phyloP scores from a whole-genome alignment of 1,139 yeast genomes.

The Candida labiduridarum region DNA sequence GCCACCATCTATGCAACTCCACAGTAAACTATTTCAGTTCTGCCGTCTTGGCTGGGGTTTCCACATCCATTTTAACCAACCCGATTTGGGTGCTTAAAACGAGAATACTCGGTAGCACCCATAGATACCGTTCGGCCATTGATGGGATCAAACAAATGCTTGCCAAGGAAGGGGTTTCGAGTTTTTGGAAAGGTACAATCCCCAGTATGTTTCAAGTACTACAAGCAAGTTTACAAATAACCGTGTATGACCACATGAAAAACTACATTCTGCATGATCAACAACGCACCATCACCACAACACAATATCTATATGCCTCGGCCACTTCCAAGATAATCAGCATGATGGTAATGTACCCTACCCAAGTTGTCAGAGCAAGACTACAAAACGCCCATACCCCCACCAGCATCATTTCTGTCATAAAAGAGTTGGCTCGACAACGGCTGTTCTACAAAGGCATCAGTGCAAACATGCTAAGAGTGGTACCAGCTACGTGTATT shows the following conservation, averaged over 20 bases:
- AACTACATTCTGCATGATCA: background rate
- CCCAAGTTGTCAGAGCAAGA: slow-evolving; percentile 79
- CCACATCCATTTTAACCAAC: slow-evolving; percentile 78
- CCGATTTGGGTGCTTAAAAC: slow-evolving; percentile 95
- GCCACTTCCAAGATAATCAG: slow-evolving; percentile 72
- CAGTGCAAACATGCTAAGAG: slow-evolving; percentile 59
- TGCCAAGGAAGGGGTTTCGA: slow-evolving; percentile 62
- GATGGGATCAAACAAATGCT: slow-evolving; percentile 60
- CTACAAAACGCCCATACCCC: slow-evolving; percentile 52
- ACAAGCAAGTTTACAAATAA: slow-evolving; percentile 87
- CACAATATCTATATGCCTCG: slow-evolving; percentile 50
- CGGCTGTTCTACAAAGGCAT: slow-evolving; percentile 79
- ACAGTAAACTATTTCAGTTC: slow-evolving; percentile 38
- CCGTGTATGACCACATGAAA: slow-evolving; percentile 61
- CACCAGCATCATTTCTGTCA: slow-evolving; percentile 23
- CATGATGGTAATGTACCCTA: slow-evolving; percentile 74
- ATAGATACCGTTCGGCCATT: slow-evolving; percentile 57
- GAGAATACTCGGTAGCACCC: slow-evolving; percentile 67
- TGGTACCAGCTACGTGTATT: slow-evolving; percentile 74
- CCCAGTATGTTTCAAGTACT: slow-evolving; percentile 84
- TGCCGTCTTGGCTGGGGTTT: slow-evolving; percentile 63
- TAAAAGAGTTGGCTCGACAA: slow-evolving; percentile 43
- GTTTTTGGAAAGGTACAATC: slow-evolving; percentile 80
- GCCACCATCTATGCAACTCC: slow-evolving; percentile 21
- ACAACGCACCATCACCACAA: background rate